Conservation (phyloP, 2,329 filamentous ascomycete species). For the Pseudogymnoascus verrucosus region DNA sequence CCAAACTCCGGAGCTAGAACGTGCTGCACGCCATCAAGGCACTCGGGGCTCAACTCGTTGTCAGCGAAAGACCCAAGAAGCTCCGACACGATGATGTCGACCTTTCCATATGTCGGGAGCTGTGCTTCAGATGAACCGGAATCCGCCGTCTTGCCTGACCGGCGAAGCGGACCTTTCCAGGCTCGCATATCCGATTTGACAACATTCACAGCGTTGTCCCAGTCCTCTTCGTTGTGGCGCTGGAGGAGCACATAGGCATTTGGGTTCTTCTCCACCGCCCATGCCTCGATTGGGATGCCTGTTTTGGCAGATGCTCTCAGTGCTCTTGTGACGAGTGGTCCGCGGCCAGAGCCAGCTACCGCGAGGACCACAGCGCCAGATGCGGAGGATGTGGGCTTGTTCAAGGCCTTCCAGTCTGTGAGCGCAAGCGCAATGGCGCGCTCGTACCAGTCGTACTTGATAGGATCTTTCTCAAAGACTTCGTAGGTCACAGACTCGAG, state of each 20-base stretch:
- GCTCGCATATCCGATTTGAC: slow-evolving; percentile 96
- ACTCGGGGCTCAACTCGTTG: slow-evolving; percentile 95
- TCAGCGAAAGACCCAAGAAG: slow-evolving; percentile 92
- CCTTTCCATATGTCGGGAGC: slow-evolving; percentile 49
- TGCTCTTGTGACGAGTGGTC: slow-evolving; percentile 82
- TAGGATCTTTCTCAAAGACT: slow-evolving; percentile 94
- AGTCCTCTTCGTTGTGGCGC: slow-evolving; percentile 73
- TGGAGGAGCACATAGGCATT: slow-evolving; percentile 93
- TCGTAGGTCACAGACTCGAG: slow-evolving; percentile 96
- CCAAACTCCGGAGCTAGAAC: slow-evolving; percentile 71
- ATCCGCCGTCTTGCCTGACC: slow-evolving; percentile 30
- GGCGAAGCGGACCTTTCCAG: slow-evolving; percentile 73
- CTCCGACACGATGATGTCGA: slow-evolving; percentile 92
- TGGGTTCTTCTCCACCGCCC: slow-evolving; percentile 96
- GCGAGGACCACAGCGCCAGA: slow-evolving; percentile 72
- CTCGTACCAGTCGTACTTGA: slow-evolving; percentile 97
- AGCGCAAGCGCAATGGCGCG: slow-evolving; percentile 73
- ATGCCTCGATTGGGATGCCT: slow-evolving; percentile 72
- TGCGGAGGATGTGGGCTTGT: slow-evolving; percentile 65
- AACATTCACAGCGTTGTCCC: slow-evolving; percentile 72
- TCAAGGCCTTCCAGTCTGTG: slow-evolving; percentile 64
- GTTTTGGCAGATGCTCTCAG: slow-evolving; percentile 70
- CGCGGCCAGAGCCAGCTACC: slow-evolving; percentile 87
- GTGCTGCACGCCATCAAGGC: slow-evolving; percentile 89
- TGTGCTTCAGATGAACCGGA: slow-evolving; percentile 29